These are phyloP conservation scores for Phytopythium helicoides DNA, from an alignment of 352 stramenopile genomes.

Conservation along the genomic window DNA sequence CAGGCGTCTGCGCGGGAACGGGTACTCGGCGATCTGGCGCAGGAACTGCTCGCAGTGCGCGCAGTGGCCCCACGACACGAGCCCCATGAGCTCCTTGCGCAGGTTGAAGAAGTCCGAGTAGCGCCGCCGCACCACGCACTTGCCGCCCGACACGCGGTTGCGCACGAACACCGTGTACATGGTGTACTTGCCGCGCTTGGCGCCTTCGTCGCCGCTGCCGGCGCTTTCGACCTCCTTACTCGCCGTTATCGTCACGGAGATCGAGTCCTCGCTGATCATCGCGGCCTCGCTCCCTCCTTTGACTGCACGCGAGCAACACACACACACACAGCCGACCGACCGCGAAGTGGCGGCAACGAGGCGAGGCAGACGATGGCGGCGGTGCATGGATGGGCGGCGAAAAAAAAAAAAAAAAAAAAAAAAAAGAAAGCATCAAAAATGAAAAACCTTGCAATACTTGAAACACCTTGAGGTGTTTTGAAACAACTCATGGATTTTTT, in stretches of 20 bases:
- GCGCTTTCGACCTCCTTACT: conserved; percentile 46
- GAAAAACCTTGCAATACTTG: no score
- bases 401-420: no score
- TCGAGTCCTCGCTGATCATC: conserved; percentile 61
- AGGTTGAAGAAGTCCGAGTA: conserved; percentile 88
- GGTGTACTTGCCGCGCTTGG: conserved; percentile 67
- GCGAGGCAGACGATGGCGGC: no score
- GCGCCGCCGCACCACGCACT: conserved; percentile 73
- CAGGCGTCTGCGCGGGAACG: conserved; percentile 71
- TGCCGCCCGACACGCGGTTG: conserved; percentile 65
- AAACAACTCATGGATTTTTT: no score
- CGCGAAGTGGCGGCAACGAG: background rate
- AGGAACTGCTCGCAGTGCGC: conserved; percentile 56
- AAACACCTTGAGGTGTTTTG: no score
- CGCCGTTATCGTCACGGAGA: conserved; percentile 63
- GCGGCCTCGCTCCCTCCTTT: background rate
- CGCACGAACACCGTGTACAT: conserved; percentile 85
- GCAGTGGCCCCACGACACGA: conserved; percentile 80
- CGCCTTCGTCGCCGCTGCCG: conserved; percentile 10
- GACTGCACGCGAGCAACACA: no score
- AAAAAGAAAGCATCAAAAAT: no score
- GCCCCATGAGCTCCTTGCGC: conserved; percentile 78
- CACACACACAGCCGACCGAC: conserved; percentile 1
- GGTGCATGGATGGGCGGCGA: no score
- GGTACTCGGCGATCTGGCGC: conserved; percentile 71